Evolutionary conservation across 208 protist species (phyloP).

Genomic region (Balamuthia mandrillaris): DNA sequence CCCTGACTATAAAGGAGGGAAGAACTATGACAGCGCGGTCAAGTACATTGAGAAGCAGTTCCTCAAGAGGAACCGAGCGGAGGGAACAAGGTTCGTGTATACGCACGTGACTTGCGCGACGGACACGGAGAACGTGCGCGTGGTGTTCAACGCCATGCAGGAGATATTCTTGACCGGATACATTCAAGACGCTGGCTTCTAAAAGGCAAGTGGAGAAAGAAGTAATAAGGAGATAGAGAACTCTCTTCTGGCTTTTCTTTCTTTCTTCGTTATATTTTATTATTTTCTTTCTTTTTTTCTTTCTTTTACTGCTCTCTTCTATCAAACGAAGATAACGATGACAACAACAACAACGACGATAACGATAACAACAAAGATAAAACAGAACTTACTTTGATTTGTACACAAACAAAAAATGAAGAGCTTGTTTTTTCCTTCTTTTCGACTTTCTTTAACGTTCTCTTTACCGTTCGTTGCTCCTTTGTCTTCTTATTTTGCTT

Average conservation of each 20-base stretch:
- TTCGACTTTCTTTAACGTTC: too few species aligned
- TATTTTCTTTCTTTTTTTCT: constrained; percentile 39
- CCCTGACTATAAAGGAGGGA: constrained; percentile 54
- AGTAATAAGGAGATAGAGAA: neutral
- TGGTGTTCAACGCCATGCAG: constrained; percentile 73
- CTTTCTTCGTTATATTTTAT: constrained; percentile 41
- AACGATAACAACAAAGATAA: too few species aligned
- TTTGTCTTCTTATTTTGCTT: too few species aligned
- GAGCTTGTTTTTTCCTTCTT: too few species aligned
- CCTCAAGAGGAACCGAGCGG: constrained; percentile 53
- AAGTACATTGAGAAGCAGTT: constrained; percentile 69
- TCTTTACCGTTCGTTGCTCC: too few species aligned
- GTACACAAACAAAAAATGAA: too few species aligned
- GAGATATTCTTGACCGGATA: constrained; percentile 61
- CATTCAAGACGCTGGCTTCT: neutral
- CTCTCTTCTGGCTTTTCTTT: too few species aligned
- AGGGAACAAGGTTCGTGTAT: constrained; percentile 62
- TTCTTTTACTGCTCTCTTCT: too few species aligned
- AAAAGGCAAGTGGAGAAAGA: too few species aligned
- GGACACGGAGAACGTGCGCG: constrained; percentile 74
- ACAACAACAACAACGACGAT: too few species aligned
- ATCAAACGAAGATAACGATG: too few species aligned
- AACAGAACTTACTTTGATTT: too few species aligned
- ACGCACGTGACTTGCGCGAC: constrained; percentile 76
- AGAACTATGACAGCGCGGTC: constrained; percentile 51